These are phyloP conservation scores for Penicillium cinerascens DNA, from an alignment of 495 filamentous ascomycete species.

Conservation along the genomic window DNA sequence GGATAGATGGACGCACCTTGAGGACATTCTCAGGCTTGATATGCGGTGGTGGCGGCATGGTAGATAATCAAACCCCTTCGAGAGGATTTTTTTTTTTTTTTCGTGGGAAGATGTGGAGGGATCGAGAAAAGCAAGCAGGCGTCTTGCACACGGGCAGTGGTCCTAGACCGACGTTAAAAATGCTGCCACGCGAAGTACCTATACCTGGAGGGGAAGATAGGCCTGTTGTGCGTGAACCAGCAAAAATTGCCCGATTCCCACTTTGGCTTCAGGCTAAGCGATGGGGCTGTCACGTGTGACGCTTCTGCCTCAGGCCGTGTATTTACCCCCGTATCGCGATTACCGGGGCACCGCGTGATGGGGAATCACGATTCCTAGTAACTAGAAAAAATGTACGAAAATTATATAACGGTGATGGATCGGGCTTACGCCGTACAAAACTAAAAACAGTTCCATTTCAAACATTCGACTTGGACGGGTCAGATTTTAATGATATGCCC, in stretches of 20 bases:
- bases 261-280: constrained; percentile 43
- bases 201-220: constrained; percentile 28
- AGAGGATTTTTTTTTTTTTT: constrained; percentile 13
- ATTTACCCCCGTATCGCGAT: neutral
- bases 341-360: neutral
- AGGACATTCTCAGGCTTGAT: constrained; percentile 98
- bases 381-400: neutral
- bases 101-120: constrained; percentile 3
- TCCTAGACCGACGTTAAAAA: constrained; percentile 24
- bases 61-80: constrained; percentile 44
- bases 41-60: constrained; percentile 91
- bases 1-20: constrained; percentile 54
- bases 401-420: neutral
- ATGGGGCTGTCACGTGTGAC: constrained; percentile 32
- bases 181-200: constrained; percentile 44
- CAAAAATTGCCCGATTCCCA: constrained; percentile 32
- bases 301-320: constrained; percentile 5
- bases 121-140: constrained; percentile 4
- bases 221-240: constrained; percentile 43
- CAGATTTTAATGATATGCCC: neutral
- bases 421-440: neutral
- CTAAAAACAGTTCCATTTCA: neutral
- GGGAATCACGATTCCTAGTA: no score
- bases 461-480: neutral
- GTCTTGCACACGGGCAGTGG: constrained; percentile 27